Base-by-base conservation (phyloP, 192 early-diverging fungal species). In the Umbelopsis isabellina region DNA sequence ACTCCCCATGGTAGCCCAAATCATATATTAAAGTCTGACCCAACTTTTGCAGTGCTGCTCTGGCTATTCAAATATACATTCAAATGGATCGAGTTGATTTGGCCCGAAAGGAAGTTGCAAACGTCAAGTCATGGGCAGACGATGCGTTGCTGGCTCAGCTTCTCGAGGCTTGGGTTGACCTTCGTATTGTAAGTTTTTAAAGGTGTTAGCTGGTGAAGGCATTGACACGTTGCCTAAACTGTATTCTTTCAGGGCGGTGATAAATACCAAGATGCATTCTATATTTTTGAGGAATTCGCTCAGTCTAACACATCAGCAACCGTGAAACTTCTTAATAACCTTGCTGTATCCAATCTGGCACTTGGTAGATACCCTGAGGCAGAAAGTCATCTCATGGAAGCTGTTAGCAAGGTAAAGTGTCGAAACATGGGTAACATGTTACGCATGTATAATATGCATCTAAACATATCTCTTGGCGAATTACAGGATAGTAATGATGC, bases 271-370 rank as follows among this genome's bases (percentile, higher is more conserved):
- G 94, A 97, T 76, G 89, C 95, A 1, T 91, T 88, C 67, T 98
- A 97, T 83, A 92, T 95, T 33, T 97, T 94, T 69, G 95, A 98
- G 72, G 97, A 98, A 76, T 88, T 99, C 53, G 93, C 91, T 7
- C 91, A 92, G 68, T 89, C 93, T 1, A 84, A 89, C 30, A 87
- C 91, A 44, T 75, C 83, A 4, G 82, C 85, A 35, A 95, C 93
- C 0, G 80, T 90, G 22, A 89, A 91, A 69, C 82, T 98, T 22
- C 74, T 96, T 15, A 88, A 86, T 20, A 86, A 92, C 0, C 89
- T 91, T 77, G 97, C 97, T 2, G 91, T 94, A 8, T 87, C 85
- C 68, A 89, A 92, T 46, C 85, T 99, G 78, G 89, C 93, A 21
- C 70, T 91, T 65, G 91, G 87, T 1, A 85, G 89, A 72, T 92